Conservation (phyloP, 2,329 filamentous ascomycete species). For the Thelonectria discophora region DNA sequence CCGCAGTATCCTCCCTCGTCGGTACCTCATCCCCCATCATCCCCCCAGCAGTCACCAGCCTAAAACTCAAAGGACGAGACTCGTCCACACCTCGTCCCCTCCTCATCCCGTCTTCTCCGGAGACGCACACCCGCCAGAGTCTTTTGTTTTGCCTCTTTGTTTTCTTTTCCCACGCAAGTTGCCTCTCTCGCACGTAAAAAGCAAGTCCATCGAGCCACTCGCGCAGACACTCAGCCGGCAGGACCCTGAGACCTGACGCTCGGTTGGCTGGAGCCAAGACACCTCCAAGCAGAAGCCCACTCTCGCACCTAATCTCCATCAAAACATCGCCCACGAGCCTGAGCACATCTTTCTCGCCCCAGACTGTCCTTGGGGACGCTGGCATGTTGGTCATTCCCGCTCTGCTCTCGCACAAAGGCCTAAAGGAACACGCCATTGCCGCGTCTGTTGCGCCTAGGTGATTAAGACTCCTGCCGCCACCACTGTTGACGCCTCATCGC, state of each 20-base stretch:
- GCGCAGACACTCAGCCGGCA: neutral
- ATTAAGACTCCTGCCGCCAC: constrained; percentile 5
- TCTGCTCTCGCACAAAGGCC: constrained; percentile 22
- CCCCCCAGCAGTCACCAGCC: constrained; percentile 1
- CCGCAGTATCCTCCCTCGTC: constrained; percentile 3
- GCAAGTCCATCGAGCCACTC: constrained; percentile 10
- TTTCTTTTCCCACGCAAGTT: neutral
- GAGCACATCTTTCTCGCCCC: constrained; percentile 28
- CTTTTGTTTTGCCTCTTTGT: constrained; percentile 2
- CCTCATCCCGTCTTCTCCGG: neutral
- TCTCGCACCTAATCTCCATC: neutral
- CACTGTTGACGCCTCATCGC: constrained; percentile 5
- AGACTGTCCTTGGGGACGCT: constrained; percentile 34
- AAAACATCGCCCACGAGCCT: constrained; percentile 20
- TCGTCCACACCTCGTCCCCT: neutral
- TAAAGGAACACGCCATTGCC: constrained; percentile 22
- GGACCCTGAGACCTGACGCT: constrained; percentile 11
- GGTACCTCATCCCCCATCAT: neutral
- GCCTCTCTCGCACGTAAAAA: constrained; percentile 1
- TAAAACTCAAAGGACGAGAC: neutral
- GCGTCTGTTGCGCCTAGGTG: constrained; percentile 20
- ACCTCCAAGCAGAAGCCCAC: neutral
- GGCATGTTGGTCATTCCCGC: constrained; percentile 44
- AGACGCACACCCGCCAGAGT: neutral
- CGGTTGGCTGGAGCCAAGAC: constrained; percentile 6